These are phyloP conservation scores for Conoideocrella luteorostrata DNA, from an alignment of 2,329 filamentous ascomycete species.

Conservation along the genomic window DNA sequence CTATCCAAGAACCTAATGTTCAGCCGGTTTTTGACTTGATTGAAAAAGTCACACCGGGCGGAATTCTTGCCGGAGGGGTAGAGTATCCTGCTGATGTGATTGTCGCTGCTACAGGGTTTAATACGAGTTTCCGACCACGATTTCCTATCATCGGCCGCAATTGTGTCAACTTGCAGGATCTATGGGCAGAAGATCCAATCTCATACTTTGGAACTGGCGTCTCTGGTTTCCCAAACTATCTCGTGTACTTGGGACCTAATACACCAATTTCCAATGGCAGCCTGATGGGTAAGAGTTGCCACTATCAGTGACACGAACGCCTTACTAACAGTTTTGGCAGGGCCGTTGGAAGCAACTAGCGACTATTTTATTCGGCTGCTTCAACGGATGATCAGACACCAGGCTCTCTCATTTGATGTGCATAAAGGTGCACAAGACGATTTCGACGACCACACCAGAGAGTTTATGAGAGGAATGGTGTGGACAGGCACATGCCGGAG, in stretches of 20 bases:
- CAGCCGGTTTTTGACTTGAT: conserved; percentile 26
- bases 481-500: conserved; percentile 36
- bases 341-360: conserved; percentile 19
- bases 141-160: conserved; percentile 17
- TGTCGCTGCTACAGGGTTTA: conserved; percentile 17
- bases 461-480: conserved; percentile 35
- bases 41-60: conserved; percentile 19
- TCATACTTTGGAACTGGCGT: conserved; percentile 26
- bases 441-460: conserved; percentile 36
- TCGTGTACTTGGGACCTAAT: conserved; percentile 25
- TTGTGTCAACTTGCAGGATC: conserved; percentile 13
- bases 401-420: conserved; percentile 15
- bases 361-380: conserved; percentile 21
- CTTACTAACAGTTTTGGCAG: conserved; percentile 4
- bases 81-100: conserved; percentile 14
- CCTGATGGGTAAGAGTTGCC: conserved; percentile 13
- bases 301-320: too few relatives aligned
- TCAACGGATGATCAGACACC: conserved; percentile 16
- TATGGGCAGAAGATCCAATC: conserved; percentile 16
- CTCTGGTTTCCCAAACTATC: conserved; percentile 20
- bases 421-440: conserved; percentile 32
- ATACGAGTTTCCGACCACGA: conserved; percentile 16
- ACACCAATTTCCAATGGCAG: conserved; percentile 21
- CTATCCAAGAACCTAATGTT: conserved; percentile 33
- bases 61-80: conserved; percentile 16